Conservation (phyloP, 306 rosid species). For the Vicia sativa region DNA sequence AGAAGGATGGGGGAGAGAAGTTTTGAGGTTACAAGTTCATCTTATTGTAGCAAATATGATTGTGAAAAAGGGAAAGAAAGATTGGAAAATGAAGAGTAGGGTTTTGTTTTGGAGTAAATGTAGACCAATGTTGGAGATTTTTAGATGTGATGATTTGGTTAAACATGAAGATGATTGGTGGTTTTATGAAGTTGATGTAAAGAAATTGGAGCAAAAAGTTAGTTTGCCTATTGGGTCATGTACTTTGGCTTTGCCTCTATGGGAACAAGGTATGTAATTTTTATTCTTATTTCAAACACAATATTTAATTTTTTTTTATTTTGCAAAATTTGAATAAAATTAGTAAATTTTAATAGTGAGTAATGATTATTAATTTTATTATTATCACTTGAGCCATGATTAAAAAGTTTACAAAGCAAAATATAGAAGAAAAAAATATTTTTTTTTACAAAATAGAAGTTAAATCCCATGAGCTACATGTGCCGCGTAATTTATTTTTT, state of each 20-base stretch:
- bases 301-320: neutral
- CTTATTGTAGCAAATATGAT: conserved; percentile 69
- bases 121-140: conserved; percentile 87
- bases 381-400: neutral
- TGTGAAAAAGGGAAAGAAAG: conserved; percentile 62
- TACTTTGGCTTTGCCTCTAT: conserved; percentile 80
- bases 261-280: conserved; percentile 82
- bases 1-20: conserved; percentile 79
- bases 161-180: conserved; percentile 78
- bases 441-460: no score
- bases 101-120: conserved; percentile 80
- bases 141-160: conserved; percentile 75
- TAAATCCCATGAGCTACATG: no score
- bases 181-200: conserved; percentile 60
- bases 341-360: neutral
- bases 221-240: conserved; percentile 87
- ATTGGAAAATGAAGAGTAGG: conserved; percentile 51
- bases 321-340: neutral
- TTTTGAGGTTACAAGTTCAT: conserved; percentile 76
- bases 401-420: neutral
- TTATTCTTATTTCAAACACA: neutral
- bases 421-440: no score
- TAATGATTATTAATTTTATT: neutral
- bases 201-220: conserved; percentile 64
- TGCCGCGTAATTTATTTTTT: no score